These are phyloP conservation scores for Malassezia brasiliensis DNA, from an alignment of 1,284 basidiomycete species.

Conservation along the genomic window DNA sequence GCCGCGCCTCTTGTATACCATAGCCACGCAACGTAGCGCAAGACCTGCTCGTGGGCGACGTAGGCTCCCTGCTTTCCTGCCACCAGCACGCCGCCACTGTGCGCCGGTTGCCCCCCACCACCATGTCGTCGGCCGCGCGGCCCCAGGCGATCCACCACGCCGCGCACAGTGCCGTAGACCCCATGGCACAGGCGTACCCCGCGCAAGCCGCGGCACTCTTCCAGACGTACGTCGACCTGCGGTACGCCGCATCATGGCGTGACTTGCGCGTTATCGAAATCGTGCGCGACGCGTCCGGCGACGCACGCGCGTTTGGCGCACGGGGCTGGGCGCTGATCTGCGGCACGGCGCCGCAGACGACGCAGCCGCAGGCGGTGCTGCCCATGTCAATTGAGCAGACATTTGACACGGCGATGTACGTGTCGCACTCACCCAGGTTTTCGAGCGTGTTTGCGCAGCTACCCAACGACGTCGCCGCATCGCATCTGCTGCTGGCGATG, in stretches of 20 bases:
- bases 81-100: too few species aligned
- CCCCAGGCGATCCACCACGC: constrained; percentile 17
- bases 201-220: constrained; percentile 39
- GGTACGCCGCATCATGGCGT: constrained; percentile 34
- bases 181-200: constrained; percentile 28
- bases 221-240: constrained; percentile 45
- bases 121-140: not conserved
- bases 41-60: too few species aligned
- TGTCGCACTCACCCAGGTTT: constrained; percentile 4
- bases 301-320: not conserved
- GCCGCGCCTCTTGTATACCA: too few species aligned
- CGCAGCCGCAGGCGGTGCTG: constrained; percentile 6
- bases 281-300: not conserved
- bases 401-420: constrained; percentile 6
- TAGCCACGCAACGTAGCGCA: too few species aligned
- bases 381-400: constrained; percentile 14
- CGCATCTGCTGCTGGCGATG: constrained; percentile 34
- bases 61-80: too few species aligned
- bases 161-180: constrained; percentile 20
- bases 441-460: constrained; percentile 21
- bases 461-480: constrained; percentile 14
- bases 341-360: constrained; percentile 3
- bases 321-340: constrained; percentile 9
- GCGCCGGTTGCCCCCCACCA: not conserved
- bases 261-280: constrained; percentile 22